A percentile compares a stretch with the other conserved stretches of the same genome.
phyloP scores from a whole-genome alignment of 208 protist genomes.

The Crithidia fasciculata region DNA sequence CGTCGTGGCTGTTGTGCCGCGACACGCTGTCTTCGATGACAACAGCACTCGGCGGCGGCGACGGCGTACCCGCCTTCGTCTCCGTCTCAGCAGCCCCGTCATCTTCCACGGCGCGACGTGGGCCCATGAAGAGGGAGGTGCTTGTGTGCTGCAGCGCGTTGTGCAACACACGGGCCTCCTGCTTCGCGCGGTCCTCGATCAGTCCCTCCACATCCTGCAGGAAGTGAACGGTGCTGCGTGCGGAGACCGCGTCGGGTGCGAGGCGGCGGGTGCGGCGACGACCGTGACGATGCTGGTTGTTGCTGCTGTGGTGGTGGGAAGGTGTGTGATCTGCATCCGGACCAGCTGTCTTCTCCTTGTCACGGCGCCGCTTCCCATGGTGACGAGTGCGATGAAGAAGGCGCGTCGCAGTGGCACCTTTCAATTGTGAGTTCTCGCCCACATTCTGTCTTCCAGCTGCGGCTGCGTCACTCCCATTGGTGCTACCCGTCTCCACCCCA shows the following conservation, averaged over 20 bases:
- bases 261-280: conserved; percentile 11
- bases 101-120: conserved; percentile 39
- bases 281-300: neutral
- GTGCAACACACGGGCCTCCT: conserved; percentile 50
- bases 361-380: neutral
- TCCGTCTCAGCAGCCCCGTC: neutral
- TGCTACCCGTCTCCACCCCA: neutral
- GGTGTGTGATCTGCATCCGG: neutral
- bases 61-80: neutral
- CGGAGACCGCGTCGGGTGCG: conserved; percentile 59
- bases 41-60: neutral
- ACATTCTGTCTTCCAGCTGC: neutral
- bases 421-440: no score
- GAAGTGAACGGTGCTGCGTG: conserved; percentile 48
- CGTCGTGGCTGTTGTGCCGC: neutral
- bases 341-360: no score
- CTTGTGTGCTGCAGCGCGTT: conserved; percentile 68
- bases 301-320: no score
- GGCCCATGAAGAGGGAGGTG: conserved; percentile 86
- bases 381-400: neutral
- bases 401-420: no score
- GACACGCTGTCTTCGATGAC: neutral
- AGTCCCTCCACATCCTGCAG: conserved; percentile 56
- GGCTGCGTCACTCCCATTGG: neutral
- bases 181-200: conserved; percentile 40